Evolutionary conservation across 2,329 filamentous ascomycete genomes (phyloP), one percentile per base, ranked within the genome.

Genomic region (Metarhizium brunneum): DNA sequence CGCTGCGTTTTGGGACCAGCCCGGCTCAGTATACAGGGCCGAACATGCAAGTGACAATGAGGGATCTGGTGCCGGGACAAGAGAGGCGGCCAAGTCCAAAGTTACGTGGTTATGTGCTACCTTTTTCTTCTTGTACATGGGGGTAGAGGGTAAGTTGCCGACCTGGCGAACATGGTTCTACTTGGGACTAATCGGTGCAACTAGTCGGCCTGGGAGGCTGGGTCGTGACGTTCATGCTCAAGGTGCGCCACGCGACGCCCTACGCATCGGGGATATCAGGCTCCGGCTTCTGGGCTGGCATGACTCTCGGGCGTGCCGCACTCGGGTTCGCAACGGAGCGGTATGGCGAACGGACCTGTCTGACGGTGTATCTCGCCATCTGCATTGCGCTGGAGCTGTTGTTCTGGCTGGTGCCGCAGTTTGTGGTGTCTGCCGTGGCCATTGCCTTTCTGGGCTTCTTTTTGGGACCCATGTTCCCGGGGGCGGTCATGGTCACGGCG

Each of bases 201-300:
- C 10, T 40, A 74, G 72, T 87, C 52, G 84, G 83, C 0, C 76
- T 90, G 1, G 86, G 87, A 25, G 88, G 88, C 4, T 92, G 88
- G 88, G 84, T 92, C 38, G 85, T 90, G 38, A 85, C 84, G 0
- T 91, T 92, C 66, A 91, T 92, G 86, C 81, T 89, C 6, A 79
- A 81, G 13, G 83, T 89, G 10, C 80, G 88, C 14, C 71, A 84
- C 6, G 87, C 83, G 1, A 77, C 72, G 2, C 70, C 81, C 0
- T 90, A 89, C 61, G 81, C 82, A 0, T 84, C 84, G n/a, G 87
- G 87, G 30, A 85, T 89, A 69, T 83, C 82, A 0, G 83, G 81
- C 0, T 88, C 87, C 0, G 88, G 87, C 0, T 92, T 90, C 69
- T 92, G 88, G 88, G 79, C 87, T n/a, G 88, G 88, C 1, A 80